Evolutionary conservation across 768 basidiomycete species (phyloP).

Genomic region (Boletus rubroflammeus): DNA sequence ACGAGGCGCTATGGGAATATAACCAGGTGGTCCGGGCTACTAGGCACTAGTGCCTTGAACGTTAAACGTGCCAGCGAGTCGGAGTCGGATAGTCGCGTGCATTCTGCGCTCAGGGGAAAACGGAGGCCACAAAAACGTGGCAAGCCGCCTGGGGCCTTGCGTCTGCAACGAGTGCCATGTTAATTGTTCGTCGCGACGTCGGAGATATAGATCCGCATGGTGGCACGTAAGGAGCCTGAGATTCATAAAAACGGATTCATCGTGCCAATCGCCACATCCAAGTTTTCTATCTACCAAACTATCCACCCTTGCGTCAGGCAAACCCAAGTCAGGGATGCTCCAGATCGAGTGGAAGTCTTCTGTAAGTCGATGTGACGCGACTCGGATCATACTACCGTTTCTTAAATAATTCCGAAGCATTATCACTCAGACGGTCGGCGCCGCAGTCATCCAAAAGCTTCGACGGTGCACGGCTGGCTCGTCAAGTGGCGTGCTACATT

Average conservation of each 20-base stretch:
- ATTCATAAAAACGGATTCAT: slow-evolving; percentile 25
- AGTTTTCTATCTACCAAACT: slow-evolving; percentile 7
- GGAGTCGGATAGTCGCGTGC: slow-evolving; percentile 2
- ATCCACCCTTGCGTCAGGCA: slow-evolving; percentile 1
- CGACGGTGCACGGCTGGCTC: slow-evolving; percentile 71
- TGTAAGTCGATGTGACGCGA: slow-evolving; percentile 18
- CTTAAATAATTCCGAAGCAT: slow-evolving; percentile 10
- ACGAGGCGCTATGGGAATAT: slow-evolving; percentile 19
- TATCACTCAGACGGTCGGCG: slow-evolving; percentile 38
- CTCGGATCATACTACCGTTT: not conserved
- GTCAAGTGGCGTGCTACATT: slow-evolving; percentile 77
- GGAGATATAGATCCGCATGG: slow-evolving; percentile 9
- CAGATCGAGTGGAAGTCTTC: slow-evolving; percentile 35
- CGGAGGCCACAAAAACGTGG: slow-evolving; percentile 11
- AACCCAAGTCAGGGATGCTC: slow-evolving; percentile 16
- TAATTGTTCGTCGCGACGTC: slow-evolving; percentile 4
- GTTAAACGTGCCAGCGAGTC: slow-evolving; percentile 5
- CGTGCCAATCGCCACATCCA: slow-evolving; percentile 9
- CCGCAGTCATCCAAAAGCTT: slow-evolving; percentile 49
- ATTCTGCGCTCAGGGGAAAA: not conserved
- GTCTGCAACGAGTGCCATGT: not conserved
- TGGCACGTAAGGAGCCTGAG: slow-evolving; percentile 1
- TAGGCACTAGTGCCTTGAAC: not conserved
- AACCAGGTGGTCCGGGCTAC: slow-evolving; percentile 13
- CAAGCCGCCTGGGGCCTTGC: not conserved